These are phyloP conservation scores for Calonectria honghensis DNA, from an alignment of 2,329 filamentous ascomycete genomes.

Conservation along the genomic window DNA sequence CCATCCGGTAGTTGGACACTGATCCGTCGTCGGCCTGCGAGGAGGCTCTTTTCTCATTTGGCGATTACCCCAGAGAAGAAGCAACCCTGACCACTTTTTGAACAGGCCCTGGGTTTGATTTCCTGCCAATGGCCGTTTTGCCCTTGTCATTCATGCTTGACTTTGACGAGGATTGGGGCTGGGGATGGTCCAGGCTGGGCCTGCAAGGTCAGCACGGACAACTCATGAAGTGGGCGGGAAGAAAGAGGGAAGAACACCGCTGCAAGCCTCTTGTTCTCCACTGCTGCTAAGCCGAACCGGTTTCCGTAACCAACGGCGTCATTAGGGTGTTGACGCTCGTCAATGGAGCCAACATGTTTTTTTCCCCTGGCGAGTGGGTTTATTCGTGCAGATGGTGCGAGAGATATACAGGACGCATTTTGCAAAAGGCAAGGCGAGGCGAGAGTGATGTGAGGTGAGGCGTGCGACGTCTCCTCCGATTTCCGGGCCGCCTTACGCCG, in stretches of 20 bases:
- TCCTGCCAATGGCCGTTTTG: constrained; percentile 29
- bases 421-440: neutral
- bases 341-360: constrained; percentile 15
- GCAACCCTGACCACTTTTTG: constrained; percentile 23
- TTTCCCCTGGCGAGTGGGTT: neutral
- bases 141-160: constrained; percentile 27
- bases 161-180: constrained; percentile 28
- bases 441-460: neutral
- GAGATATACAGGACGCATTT: neutral
- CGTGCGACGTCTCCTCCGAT: constrained; percentile 30
- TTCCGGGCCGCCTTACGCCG: constrained; percentile 35
- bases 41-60: constrained; percentile 21
- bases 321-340: constrained; percentile 14
- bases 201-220: constrained; percentile 22
- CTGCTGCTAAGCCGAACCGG: neutral
- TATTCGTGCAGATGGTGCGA: neutral
- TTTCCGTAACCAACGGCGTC: constrained; percentile 12
- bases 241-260: neutral
- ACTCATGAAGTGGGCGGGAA: constrained; percentile 10
- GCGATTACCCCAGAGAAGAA: constrained; percentile 49
- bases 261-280: constrained; percentile 2
- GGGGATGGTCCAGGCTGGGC: constrained; percentile 33
- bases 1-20: constrained; percentile 28
- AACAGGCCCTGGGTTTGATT: constrained; percentile 17
- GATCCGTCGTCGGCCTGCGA: neutral